Percentiles rank a stretch among this genome's conserved stretches.
Evolutionary conservation across 1,139 yeast genomes (phyloP).

Genomic region (Spathaspora sp.): DNA sequence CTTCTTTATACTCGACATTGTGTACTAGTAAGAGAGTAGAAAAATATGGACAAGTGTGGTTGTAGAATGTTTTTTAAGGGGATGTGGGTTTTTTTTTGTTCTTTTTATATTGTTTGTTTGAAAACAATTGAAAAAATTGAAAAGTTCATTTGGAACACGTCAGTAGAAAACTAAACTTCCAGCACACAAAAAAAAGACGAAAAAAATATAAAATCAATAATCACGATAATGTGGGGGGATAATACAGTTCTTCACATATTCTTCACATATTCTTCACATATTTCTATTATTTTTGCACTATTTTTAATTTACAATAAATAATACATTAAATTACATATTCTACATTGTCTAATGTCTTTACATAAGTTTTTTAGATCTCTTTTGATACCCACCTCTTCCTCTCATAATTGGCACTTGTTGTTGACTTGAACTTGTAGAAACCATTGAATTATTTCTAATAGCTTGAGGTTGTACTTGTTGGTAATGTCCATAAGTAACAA

Average conservation of each 20-base stretch:
- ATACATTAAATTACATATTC: neutral
- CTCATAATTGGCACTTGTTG: conserved; percentile 34
- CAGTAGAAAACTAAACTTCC: neutral
- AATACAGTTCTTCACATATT: too few relatives aligned
- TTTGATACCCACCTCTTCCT: conserved; percentile 54
- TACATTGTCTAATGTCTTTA: conserved; percentile 9
- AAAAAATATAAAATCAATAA: too few relatives aligned
- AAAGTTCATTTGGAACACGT: neutral
- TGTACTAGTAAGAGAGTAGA: neutral
- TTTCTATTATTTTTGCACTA: too few relatives aligned
- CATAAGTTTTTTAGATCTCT: conserved; percentile 40
- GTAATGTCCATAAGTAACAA: conserved; percentile 7
- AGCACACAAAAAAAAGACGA: too few relatives aligned
- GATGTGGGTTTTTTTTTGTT: neutral
- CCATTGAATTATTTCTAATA: conserved; percentile 7
- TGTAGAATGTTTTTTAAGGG: neutral
- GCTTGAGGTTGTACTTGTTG: conserved; percentile 8
- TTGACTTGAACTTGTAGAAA: conserved; percentile 4
- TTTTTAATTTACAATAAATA: too few relatives aligned
- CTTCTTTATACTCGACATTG: conserved; percentile 5
- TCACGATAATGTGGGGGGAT: too few relatives aligned
- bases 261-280: too few relatives aligned
- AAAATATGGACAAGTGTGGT: too few relatives aligned
- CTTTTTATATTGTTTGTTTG: conserved; percentile 1
- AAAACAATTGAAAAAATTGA: neutral